phyloP scores from a whole-genome alignment of 139 green algal species.

The Astrephomene gubernaculifera region DNA sequence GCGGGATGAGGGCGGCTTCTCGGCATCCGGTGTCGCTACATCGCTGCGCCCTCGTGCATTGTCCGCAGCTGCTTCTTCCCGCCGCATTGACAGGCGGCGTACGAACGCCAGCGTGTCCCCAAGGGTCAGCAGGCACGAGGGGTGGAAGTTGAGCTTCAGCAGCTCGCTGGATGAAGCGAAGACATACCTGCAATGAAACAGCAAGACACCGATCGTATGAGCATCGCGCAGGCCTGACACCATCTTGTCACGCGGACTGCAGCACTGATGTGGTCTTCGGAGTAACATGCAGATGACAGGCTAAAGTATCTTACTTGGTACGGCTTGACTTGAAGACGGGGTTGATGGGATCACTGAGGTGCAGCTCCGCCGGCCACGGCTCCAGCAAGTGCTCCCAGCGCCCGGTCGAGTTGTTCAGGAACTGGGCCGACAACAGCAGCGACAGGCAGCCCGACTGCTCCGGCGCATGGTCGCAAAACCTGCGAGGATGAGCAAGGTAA shows the following conservation, averaged over 20 bases:
- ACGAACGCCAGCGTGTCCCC: slow-evolving; percentile 79
- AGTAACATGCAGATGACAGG: too few species aligned
- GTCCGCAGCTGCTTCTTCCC: background rate
- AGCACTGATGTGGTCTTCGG: too few species aligned
- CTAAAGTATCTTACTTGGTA: slow-evolving; percentile 56
- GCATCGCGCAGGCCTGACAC: too few species aligned
- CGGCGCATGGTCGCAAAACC: slow-evolving; percentile 45
- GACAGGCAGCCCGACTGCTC: slow-evolving; percentile 50
- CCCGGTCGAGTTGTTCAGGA: slow-evolving; percentile 82
- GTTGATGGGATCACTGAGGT: slow-evolving; percentile 63
- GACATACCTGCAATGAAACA: slow-evolving; percentile 79
- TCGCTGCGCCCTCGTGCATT: background rate
- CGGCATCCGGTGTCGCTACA: background rate
- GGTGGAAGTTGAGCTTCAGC: slow-evolving; percentile 84
- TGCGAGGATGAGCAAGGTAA: slow-evolving; percentile 1
- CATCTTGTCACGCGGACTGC: too few species aligned
- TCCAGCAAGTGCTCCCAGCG: slow-evolving; percentile 84
- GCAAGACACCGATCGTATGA: too few species aligned
- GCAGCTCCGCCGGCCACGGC: slow-evolving; percentile 68
- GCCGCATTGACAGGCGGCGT: slow-evolving; percentile 16
- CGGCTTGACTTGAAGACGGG: slow-evolving; percentile 64
- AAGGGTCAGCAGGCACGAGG: slow-evolving; percentile 78
- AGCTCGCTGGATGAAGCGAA: slow-evolving; percentile 71
- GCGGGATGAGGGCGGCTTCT: slow-evolving; percentile 59
- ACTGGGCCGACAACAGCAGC: slow-evolving; percentile 60